phyloP scores from a whole-genome alignment of 805 yeast species.

The Lipomyces sp. region DNA sequence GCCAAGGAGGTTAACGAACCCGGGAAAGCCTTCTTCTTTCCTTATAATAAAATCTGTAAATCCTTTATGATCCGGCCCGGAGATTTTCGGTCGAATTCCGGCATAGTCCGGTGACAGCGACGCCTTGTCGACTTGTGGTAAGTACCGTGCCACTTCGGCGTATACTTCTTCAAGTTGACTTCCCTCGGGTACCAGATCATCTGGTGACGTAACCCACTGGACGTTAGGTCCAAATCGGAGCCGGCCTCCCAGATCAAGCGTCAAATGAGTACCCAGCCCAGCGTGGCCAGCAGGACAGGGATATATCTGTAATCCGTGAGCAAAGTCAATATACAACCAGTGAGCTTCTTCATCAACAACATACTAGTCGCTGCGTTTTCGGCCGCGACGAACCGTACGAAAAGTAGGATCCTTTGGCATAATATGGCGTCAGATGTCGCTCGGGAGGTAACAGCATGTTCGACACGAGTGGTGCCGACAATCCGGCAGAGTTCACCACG shows the following conservation, averaged over 20 bases:
- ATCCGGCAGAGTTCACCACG: constrained; percentile 80
- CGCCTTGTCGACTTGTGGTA: constrained; percentile 59
- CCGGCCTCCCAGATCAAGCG: constrained; percentile 80
- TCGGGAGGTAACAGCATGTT: constrained; percentile 69
- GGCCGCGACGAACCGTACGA: constrained; percentile 57
- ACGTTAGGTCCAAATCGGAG: constrained; percentile 87
- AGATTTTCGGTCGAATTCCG: constrained; percentile 83
- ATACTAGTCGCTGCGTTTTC: constrained; percentile 54
- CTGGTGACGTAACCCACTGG: constrained; percentile 64
- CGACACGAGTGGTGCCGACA: constrained; percentile 71
- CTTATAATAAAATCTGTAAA: constrained; percentile 77
- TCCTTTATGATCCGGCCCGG: constrained; percentile 50
- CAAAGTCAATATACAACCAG: background rate
- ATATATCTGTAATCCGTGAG: constrained; percentile 51
- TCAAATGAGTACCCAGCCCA: constrained; percentile 88
- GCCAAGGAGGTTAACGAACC: constrained; percentile 78
- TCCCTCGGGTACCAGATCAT: constrained; percentile 42
- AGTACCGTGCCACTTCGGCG: constrained; percentile 62
- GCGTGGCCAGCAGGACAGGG: constrained; percentile 76
- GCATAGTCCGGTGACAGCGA: constrained; percentile 70
- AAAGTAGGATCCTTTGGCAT: constrained; percentile 86
- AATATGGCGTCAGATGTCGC: constrained; percentile 62
- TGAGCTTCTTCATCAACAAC: constrained; percentile 5
- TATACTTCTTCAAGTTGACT: constrained; percentile 60
- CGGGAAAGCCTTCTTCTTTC: constrained; percentile 72